These are phyloP conservation scores for Lactarius akahatsu DNA, from an alignment of 768 basidiomycete genomes.

Conservation along the genomic window DNA sequence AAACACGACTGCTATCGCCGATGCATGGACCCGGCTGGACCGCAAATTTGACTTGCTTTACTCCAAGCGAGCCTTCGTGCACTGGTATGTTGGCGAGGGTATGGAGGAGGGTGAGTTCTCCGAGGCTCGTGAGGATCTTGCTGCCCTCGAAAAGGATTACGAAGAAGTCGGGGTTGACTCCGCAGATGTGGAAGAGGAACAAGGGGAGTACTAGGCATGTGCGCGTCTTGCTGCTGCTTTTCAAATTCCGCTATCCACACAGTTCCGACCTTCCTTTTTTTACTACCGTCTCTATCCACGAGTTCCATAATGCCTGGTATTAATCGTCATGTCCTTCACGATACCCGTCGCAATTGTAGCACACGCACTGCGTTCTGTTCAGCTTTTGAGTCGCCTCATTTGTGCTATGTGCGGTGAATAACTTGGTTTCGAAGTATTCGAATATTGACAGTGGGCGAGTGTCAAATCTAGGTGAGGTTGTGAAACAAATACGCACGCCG, in stretches of 20 bases:
- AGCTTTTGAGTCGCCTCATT: no score
- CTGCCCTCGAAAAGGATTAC: slow-evolving; percentile 95
- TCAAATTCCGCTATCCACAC: neutral
- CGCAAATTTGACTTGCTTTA: slow-evolving; percentile 81
- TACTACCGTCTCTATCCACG: neutral
- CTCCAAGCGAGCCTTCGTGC: slow-evolving; percentile 56
- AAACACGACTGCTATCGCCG: slow-evolving; percentile 70
- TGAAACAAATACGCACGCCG: no score
- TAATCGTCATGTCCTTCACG: slow-evolving; percentile 1
- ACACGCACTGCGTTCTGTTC: neutral
- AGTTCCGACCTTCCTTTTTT: neutral
- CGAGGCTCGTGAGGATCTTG: slow-evolving; percentile 97
- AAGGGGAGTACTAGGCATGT: slow-evolving; percentile 44
- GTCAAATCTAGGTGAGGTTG: no score
- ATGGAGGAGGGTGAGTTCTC: slow-evolving; percentile 97
- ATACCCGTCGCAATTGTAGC: slow-evolving; percentile 10
- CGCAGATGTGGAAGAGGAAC: slow-evolving; percentile 49
- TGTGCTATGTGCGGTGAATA: no score
- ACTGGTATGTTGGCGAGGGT: slow-evolving; percentile 74
- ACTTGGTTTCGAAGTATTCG: no score
- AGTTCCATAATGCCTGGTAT: neutral
- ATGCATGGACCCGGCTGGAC: slow-evolving; percentile 74
- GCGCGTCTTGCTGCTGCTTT: neutral
- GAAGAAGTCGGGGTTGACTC: slow-evolving; percentile 72
- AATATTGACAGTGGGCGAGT: no score